Conservation (phyloP, 2,329 filamentous ascomycete species). For the Nigrospora sphaerica region DNA sequence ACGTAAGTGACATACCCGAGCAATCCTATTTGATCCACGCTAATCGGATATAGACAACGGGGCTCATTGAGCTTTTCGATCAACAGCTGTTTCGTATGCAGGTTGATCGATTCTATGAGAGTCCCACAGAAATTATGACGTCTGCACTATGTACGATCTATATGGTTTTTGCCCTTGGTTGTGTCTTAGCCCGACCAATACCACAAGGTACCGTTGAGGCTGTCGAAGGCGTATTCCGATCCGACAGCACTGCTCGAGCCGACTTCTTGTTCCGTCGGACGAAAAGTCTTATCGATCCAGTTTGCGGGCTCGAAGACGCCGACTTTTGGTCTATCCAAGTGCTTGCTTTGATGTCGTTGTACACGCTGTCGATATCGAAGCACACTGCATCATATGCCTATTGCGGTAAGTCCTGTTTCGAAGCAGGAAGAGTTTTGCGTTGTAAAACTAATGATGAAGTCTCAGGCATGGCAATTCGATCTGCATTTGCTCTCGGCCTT, state of each 20-base stretch:
- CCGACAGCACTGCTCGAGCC: slow-evolving; percentile 37
- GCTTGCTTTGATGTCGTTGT: slow-evolving; percentile 55
- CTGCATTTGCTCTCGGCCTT: slow-evolving; percentile 54
- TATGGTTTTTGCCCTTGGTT: slow-evolving; percentile 55
- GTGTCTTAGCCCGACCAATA: slow-evolving; percentile 48
- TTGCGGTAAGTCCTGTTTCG: slow-evolving; percentile 33
- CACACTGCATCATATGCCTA: slow-evolving; percentile 57
- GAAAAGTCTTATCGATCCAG: slow-evolving; percentile 38
- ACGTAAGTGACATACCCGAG: slow-evolving; percentile 31
- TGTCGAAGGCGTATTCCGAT: slow-evolving; percentile 43
- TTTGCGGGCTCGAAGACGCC: slow-evolving; percentile 49
- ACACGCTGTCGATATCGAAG: slow-evolving; percentile 56
- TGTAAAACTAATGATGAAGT: neutral
- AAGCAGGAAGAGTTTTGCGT: neutral
- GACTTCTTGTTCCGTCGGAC: slow-evolving; percentile 57
- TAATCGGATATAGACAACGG: slow-evolving; percentile 40
- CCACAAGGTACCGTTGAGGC: slow-evolving; percentile 39
- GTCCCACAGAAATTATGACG: slow-evolving; percentile 40
- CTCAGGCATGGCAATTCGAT: slow-evolving; percentile 55
- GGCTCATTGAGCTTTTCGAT: slow-evolving; percentile 54
- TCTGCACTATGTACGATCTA: slow-evolving; percentile 53
- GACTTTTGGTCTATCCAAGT: slow-evolving; percentile 61
- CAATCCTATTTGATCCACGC: neutral
- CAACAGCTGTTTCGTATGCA: slow-evolving; percentile 38
- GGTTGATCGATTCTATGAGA: slow-evolving; percentile 45